Base-by-base conservation (phyloP, 2,329 filamentous ascomycete genomes). In the Calonectria multiphialidica region DNA sequence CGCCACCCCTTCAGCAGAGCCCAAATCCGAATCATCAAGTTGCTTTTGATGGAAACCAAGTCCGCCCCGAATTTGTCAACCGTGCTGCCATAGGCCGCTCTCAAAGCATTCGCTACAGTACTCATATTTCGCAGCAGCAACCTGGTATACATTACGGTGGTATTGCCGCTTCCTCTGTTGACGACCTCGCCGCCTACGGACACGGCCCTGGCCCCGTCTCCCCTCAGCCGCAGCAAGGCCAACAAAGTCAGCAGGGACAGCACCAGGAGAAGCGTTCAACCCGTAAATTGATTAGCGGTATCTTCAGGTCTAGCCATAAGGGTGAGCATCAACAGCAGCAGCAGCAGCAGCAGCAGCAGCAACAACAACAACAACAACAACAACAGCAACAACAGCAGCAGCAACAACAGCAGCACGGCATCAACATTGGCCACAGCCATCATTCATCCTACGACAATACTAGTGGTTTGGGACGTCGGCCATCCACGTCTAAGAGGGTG, bases 401-500 rank as follows among this genome's bases (percentile, higher is more conserved):
- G 16, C 68, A 70, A 65, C 78, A 79, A 66, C 78, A 82, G 66
- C 78, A 79, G 73, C 81, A 79, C 49, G 79, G 66, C 78, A 79
- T 70, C 75, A 79, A 71, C 81, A 81, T 57, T 74, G 76, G 68
- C 78, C 81, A 74, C 77, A 72, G 67, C 55, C 73, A 76, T 42
- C 75, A 76, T 49, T 72, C 73, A 55, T 80, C 84, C 66, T 88
- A 89, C 85, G 87, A 89, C 79, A 88, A 87, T 78, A 85, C 84
- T 71, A 75, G 82, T 59, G 86, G 86, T 63, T 82, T 91, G 59
- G 85, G 82, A 75, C 90, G 90, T 74, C 86, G 89, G 76, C 86
- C 88, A 37, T 92, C 91, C 53, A 91, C 88, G 37, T 92, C 90
- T 57, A 91, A 90, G 84, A 86, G 90, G 78, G 83, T 88, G 80